These are phyloP conservation scores for Hymenoscyphus linearis DNA, from an alignment of 2,329 filamentous ascomycete species.

Conservation along the genomic window DNA sequence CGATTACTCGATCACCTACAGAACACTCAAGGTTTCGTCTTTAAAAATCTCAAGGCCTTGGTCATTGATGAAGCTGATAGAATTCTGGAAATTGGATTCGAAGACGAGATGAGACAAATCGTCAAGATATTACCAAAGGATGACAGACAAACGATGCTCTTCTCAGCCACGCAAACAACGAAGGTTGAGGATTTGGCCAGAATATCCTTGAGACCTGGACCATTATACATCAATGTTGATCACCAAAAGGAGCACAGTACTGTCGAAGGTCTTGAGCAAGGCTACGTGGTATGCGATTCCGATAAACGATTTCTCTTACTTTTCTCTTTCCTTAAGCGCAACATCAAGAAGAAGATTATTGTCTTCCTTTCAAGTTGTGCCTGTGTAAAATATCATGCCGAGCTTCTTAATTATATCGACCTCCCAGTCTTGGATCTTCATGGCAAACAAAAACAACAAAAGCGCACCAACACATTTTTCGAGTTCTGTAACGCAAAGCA, in stretches of 20 bases:
- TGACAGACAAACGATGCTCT: slow-evolving; percentile 92
- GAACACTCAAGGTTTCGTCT: slow-evolving; percentile 82
- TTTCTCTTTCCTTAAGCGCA: slow-evolving; percentile 89
- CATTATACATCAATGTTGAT: slow-evolving; percentile 96
- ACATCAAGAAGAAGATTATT: slow-evolving; percentile 87
- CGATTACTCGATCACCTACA: slow-evolving; percentile 89
- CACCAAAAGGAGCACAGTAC: slow-evolving; percentile 84
- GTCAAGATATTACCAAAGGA: slow-evolving; percentile 88
- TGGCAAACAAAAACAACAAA: slow-evolving; percentile 97
- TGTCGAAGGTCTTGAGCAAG: slow-evolving; percentile 90
- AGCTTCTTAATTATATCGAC: slow-evolving; percentile 96
- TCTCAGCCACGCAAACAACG: slow-evolving; percentile 96
- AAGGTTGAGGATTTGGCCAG: slow-evolving; percentile 96
- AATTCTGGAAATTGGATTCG: slow-evolving; percentile 95
- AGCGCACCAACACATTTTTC: slow-evolving; percentile 98
- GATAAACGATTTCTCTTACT: slow-evolving; percentile 91
- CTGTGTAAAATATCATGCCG: slow-evolving; percentile 91
- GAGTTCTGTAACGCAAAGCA: slow-evolving; percentile 84
- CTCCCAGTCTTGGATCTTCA: slow-evolving; percentile 81
- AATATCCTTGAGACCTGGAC: slow-evolving; percentile 85
- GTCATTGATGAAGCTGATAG: slow-evolving; percentile 97
- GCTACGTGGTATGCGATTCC: slow-evolving; percentile 88
- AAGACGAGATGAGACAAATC: slow-evolving; percentile 96
- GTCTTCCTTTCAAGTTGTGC: slow-evolving; percentile 93
- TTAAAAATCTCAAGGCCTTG: slow-evolving; percentile 87